Conservation (phyloP, 2,329 filamentous ascomycete species). For the Ophiosphaerella korrae region DNA sequence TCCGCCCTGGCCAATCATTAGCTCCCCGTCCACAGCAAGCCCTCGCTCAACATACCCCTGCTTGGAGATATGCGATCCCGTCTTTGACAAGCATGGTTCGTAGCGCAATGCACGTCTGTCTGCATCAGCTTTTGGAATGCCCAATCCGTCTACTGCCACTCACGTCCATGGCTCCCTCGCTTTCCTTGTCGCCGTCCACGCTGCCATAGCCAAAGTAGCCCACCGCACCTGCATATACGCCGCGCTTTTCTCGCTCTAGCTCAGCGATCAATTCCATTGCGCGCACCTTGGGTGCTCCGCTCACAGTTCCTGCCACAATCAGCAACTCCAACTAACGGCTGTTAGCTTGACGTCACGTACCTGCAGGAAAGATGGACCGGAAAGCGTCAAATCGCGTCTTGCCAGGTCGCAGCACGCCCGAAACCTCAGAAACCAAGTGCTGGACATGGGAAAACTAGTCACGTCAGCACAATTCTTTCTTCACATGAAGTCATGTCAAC, state of each 20-base stretch:
- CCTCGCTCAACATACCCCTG: constrained; percentile 66
- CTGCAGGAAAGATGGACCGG: constrained; percentile 93
- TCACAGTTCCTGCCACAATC: constrained; percentile 68
- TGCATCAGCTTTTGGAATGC: constrained; percentile 30
- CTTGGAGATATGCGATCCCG: constrained; percentile 87
- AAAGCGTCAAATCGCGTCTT: constrained; percentile 96
- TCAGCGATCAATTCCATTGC: constrained; percentile 98
- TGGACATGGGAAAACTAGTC: constrained; percentile 89
- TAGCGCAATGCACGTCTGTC: constrained; percentile 68
- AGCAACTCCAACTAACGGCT: constrained; percentile 14
- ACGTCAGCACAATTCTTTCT: constrained; percentile 14
- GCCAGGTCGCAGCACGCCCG: constrained; percentile 79
- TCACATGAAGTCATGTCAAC: constrained; percentile 1
- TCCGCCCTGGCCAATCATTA: constrained; percentile 38
- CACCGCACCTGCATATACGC: constrained; percentile 93
- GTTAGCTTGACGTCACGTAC: constrained; percentile 47
- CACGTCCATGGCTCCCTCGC: constrained; percentile 84
- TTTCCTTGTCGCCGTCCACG: constrained; percentile 64
- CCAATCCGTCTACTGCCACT: constrained; percentile 24
- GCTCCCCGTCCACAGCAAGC: constrained; percentile 19
- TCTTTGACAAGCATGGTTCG: constrained; percentile 95
- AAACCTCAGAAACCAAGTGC: constrained; percentile 95
- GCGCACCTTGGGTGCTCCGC: constrained; percentile 90
- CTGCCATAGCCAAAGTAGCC: constrained; percentile 93
- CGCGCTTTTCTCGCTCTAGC: constrained; percentile 89